Evolutionary conservation across 2,329 filamentous ascomycete genomes (phyloP).

Genomic region (Trichoderma sp.): DNA sequence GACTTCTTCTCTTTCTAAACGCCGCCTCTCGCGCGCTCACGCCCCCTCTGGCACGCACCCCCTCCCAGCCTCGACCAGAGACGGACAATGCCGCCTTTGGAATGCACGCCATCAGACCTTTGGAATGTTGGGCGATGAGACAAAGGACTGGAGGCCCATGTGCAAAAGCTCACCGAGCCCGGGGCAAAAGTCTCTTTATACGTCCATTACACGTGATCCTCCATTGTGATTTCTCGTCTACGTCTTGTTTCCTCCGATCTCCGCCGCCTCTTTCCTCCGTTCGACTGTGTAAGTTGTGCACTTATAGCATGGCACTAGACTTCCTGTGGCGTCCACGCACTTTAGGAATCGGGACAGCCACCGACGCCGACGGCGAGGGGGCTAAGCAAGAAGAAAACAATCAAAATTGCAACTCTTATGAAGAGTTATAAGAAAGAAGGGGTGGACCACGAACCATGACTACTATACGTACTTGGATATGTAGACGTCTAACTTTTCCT

Average conservation of each 20-base stretch:
- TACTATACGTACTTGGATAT: not conserved
- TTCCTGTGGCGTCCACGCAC: not conserved
- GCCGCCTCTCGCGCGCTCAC: not conserved
- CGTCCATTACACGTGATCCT: conserved; percentile 33
- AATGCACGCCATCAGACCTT: conserved; percentile 34
- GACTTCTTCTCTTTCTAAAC: not conserved
- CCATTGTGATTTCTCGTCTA: conserved; percentile 18
- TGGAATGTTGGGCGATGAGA: conserved; percentile 43
- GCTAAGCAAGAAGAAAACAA: not conserved
- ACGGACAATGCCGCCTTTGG: conserved; percentile 39
- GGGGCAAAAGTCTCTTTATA: conserved; percentile 26
- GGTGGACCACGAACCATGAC: not conserved
- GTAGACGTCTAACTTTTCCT: not conserved
- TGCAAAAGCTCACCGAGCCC: conserved; percentile 29
- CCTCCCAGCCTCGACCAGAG: conserved; percentile 37
- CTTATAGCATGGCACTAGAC: not conserved
- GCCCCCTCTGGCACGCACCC: not conserved
- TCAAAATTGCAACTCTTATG: not conserved
- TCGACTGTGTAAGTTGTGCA: not conserved
- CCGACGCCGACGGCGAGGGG: not conserved
- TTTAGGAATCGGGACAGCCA: not conserved
- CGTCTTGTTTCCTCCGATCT: not conserved
- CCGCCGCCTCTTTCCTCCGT: conserved; percentile 1
- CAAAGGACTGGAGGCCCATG: conserved; percentile 37
- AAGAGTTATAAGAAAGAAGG: not conserved